Base-by-base conservation (phyloP, 2,329 filamentous ascomycete genomes). In the Purpureocillium takamizusanense region DNA sequence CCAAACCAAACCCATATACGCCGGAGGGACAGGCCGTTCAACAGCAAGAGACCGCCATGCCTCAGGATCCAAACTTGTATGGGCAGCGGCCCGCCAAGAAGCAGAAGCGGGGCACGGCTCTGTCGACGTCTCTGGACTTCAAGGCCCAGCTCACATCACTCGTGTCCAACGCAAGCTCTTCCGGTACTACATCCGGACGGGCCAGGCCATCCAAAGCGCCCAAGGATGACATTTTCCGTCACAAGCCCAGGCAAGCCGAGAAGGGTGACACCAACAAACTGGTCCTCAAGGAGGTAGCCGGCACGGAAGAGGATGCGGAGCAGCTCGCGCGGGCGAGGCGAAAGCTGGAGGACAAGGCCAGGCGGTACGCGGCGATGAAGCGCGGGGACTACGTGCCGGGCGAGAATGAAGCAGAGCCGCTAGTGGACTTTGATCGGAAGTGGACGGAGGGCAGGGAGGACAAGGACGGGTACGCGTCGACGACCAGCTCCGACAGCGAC, bases 361-460 rank as follows among this genome's bases (percentile, higher is more conserved):
- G 84, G 4, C 64, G 92, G 2, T 98, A 98, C 61, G 81, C 84
- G 7, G 84, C 86, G 29, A 82, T 98, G 78, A 94, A 94, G 61
- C 75, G 85, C 27, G 89, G 90, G n/a, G 82, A 94, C 54, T 81
- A 86, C 59, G 67, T 86, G n/a, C 69, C 74, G 13, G 72, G 73
- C 39, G 75, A 84, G 47, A 75, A 81, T 54, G 67, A 76, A 49
- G 66, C 76, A 31, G 76, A 80, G 49, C 72, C 76, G 17, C 74
- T 94, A 18, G 83, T 98, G 3, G 90, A 98, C 63, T 98, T 98
- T 60, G 92, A 97, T 61, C 74, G 83, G 43, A 98, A 97, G 65
- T 97, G 92, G 89, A 87, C 83, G 0, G 86, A 94, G 54, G 65
- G 67, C 17, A 67, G 79, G 39, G 82, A 56, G 44, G 51, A 58